Base-by-base conservation (phyloP, 371 early-diverging fungal species). In the Haplosporangium sp. region DNA sequence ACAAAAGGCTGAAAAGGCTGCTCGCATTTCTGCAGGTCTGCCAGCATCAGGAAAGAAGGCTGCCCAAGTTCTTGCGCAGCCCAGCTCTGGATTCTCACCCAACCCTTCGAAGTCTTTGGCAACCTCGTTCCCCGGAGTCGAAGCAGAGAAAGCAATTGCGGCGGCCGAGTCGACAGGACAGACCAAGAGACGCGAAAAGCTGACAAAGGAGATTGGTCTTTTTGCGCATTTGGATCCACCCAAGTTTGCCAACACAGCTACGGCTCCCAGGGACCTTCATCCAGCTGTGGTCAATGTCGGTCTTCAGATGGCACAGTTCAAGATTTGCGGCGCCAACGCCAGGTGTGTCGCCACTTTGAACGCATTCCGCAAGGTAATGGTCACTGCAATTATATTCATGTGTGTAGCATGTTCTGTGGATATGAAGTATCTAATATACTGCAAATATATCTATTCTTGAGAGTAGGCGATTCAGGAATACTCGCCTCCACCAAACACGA, bases 271-370 rank as follows among this genome's bases (percentile, higher is more conserved):
- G 62, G 89, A 89, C 16, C 85, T 99, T 57, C 98, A 99, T 71
- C 98, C 98, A 8, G 92, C 92, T 7, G 92, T 99, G 20, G 81
- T 95, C 51, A 85, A 87, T 37, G 87, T 96, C 8, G 99, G 97
- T 7, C 84, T 96, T 41, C 93, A 93, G 74, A 94, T 95, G 85
- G 89, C 92, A 6, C 89, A 95, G 60, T 89, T 90, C 74, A 90
- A 90, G 69, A 95, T 99, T 53, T 86, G 90, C 18, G 98, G 98
- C 12, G 94, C 96, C 18, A 98, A 97, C 74, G 95, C 96, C 6
- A 81, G 97, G 58, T 93, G 93, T 74, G 86, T 93, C 21, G 95
- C 95, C 51, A 94, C 95, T 90, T 81, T 97, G 63, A 83, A 86
- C 43, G 92, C 92, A 0, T 94, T 96, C 71, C 90, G 92, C 74